Conservation (phyloP, 805 yeast species). For the Wickerhamiella azyma region DNA sequence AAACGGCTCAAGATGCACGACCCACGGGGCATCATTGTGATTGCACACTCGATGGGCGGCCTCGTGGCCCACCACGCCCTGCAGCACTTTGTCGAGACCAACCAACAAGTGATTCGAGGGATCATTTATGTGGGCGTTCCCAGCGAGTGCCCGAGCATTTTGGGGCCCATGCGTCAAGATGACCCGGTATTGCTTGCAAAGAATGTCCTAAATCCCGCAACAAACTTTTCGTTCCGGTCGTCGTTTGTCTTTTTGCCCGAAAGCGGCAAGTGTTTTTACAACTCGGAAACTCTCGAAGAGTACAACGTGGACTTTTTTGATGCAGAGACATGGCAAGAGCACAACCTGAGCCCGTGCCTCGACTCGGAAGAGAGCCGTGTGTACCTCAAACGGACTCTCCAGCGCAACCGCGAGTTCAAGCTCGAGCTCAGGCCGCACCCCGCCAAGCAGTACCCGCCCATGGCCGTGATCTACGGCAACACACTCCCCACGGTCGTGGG, state of each 20-base stretch:
- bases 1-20: slow-evolving; percentile 25
- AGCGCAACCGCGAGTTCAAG: slow-evolving; percentile 43
- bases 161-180: slow-evolving; percentile 75
- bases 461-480: slow-evolving; percentile 71
- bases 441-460: slow-evolving; percentile 53
- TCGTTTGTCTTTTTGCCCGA: slow-evolving; percentile 67
- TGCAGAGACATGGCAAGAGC: slow-evolving; percentile 65
- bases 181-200: slow-evolving; percentile 67
- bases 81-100: slow-evolving; percentile 26
- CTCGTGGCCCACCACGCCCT: slow-evolving; percentile 67
- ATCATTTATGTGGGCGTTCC: slow-evolving; percentile 76
- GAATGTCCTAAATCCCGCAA: slow-evolving; percentile 62
- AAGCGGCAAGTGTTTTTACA: slow-evolving; percentile 59
- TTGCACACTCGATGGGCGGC: slow-evolving; percentile 95
- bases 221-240: slow-evolving; percentile 79
- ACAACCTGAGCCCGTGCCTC: slow-evolving; percentile 54
- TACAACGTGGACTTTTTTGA: slow-evolving; percentile 57
- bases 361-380: slow-evolving; percentile 40
- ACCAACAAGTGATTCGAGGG: slow-evolving; percentile 58
- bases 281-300: slow-evolving; percentile 26
- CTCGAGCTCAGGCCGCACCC: slow-evolving; percentile 39
- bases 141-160: slow-evolving; percentile 64
- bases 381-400: slow-evolving; percentile 50
- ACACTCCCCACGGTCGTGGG: slow-evolving; percentile 77
- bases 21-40: slow-evolving; percentile 49